phyloP scores from a whole-genome alignment of 2,329 filamentous ascomycete species.

The Fusarium sterilihyphosum region DNA sequence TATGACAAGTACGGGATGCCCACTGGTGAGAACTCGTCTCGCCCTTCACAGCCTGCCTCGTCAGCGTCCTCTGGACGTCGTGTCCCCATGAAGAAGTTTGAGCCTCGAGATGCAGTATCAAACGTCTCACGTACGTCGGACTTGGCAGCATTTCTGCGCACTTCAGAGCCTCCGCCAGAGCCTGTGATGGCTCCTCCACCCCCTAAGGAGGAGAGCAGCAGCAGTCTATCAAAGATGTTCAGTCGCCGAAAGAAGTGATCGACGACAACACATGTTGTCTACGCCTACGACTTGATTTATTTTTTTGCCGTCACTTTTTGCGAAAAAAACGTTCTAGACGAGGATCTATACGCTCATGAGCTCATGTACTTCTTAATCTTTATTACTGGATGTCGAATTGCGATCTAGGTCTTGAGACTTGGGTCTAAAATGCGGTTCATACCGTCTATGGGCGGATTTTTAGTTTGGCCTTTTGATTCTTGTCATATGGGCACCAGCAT shows the following conservation, averaged over 20 bases:
- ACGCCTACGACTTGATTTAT: constrained; percentile 28
- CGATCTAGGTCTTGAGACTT: constrained; percentile 6
- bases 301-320: constrained; percentile 6
- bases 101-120: constrained; percentile 62
- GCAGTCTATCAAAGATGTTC: constrained; percentile 60
- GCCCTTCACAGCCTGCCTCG: constrained; percentile 35
- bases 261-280: constrained; percentile 38
- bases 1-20: constrained; percentile 54
- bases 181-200: constrained; percentile 41
- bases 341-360: constrained; percentile 40
- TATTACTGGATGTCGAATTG: constrained; percentile 33
- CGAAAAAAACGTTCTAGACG: constrained; percentile 18
- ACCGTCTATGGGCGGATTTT: constrained; percentile 3
- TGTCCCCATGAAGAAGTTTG: constrained; percentile 66
- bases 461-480: constrained; percentile 27
- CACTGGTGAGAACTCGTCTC: constrained; percentile 34
- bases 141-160: constrained; percentile 76
- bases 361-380: constrained; percentile 43
- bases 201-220: constrained; percentile 50
- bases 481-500: constrained; percentile 9
- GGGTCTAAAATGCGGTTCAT: not conserved
- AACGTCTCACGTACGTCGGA: constrained; percentile 70
- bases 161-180: constrained; percentile 70
- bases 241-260: constrained; percentile 60
- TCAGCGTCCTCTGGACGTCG: constrained; percentile 52